Conservation (phyloP, 495 filamentous ascomycete genomes). For the Annulohypoxylon maeteangense region DNA sequence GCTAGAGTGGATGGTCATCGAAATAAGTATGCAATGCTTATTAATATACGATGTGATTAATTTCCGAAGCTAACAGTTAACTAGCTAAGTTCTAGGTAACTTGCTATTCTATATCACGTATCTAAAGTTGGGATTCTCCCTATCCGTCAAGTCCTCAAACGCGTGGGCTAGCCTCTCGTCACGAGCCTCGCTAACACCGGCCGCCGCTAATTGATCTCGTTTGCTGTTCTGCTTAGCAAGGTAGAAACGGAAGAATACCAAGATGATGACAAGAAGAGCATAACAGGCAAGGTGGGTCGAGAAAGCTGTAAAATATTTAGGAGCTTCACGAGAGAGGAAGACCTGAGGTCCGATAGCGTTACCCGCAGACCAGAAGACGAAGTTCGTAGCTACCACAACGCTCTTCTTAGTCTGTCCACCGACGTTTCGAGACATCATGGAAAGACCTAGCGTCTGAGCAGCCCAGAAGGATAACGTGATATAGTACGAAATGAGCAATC, state of each 20-base stretch:
- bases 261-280: constrained; percentile 56
- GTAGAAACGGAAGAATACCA: constrained; percentile 60
- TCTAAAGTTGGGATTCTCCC: constrained; percentile 66
- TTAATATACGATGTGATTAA: background rate
- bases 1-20: background rate
- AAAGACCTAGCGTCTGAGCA: constrained; percentile 63
- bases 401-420: constrained; percentile 67
- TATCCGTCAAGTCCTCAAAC: constrained; percentile 69
- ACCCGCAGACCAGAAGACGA: constrained; percentile 61
- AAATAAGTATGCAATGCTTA: background rate
- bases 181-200: constrained; percentile 53
- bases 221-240: constrained; percentile 59
- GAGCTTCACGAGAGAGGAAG: constrained; percentile 60
- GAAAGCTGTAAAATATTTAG: constrained; percentile 65
- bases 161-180: constrained; percentile 60
- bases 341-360: constrained; percentile 66
- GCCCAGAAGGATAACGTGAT: constrained; percentile 68
- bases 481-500: constrained; percentile 67
- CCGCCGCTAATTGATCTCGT: constrained; percentile 56
- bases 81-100: background rate
- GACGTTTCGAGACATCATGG: constrained; percentile 62
- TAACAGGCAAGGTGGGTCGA: constrained; percentile 67
- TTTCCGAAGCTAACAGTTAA: background rate
- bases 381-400: constrained; percentile 59
- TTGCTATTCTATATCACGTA: constrained; percentile 54